These are phyloP conservation scores for Metschnikowia baotianmanensis DNA, from an alignment of 805 yeast genomes.

Conservation along the genomic window DNA sequence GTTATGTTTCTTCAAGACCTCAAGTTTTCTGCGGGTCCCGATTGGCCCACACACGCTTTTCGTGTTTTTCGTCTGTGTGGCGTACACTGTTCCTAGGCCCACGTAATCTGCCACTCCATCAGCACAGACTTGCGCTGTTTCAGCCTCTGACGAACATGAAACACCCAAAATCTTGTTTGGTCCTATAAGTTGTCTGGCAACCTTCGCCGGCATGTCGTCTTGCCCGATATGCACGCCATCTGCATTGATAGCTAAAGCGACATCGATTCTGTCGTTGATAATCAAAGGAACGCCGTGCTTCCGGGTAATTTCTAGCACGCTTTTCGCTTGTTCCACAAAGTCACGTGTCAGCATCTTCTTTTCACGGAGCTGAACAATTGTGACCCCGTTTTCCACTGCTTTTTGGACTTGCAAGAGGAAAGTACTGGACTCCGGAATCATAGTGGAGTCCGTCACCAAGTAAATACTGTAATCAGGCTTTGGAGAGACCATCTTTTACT, in stretches of 20 bases:
- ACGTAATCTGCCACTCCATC: conserved; percentile 67
- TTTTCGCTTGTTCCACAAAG: conserved; percentile 60
- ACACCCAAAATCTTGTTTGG: conserved; percentile 77
- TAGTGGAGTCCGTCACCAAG: conserved; percentile 74
- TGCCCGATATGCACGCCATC: conserved; percentile 95
- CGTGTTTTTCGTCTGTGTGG: conserved; percentile 62
- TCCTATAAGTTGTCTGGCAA: conserved; percentile 66
- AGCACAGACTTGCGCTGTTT: conserved; percentile 49
- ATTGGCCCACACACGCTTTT: conserved; percentile 56
- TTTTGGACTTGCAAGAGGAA: conserved; percentile 60
- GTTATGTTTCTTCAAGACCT: conserved; percentile 35
- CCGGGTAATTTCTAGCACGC: conserved; percentile 61
- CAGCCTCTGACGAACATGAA: conserved; percentile 60
- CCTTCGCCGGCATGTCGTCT: conserved; percentile 68
- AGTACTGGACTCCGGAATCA: conserved; percentile 60
- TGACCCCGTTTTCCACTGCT: conserved; percentile 70
- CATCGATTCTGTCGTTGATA: conserved; percentile 84
- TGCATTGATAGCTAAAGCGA: conserved; percentile 84
- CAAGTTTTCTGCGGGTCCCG: conserved; percentile 57
- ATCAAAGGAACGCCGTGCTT: conserved; percentile 66
- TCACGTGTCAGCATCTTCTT: conserved; percentile 65
- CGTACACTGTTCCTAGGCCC: conserved; percentile 79
- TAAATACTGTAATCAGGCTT: conserved; percentile 45
- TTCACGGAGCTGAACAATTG: conserved; percentile 81
- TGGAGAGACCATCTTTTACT: not conserved